A percentile compares a stretch with the other conserved stretches of the same genome.
These are phyloP conservation scores for Neurospora sp. DNA, from an alignment of 495 filamentous ascomycete genomes.

Conservation along the genomic window DNA sequence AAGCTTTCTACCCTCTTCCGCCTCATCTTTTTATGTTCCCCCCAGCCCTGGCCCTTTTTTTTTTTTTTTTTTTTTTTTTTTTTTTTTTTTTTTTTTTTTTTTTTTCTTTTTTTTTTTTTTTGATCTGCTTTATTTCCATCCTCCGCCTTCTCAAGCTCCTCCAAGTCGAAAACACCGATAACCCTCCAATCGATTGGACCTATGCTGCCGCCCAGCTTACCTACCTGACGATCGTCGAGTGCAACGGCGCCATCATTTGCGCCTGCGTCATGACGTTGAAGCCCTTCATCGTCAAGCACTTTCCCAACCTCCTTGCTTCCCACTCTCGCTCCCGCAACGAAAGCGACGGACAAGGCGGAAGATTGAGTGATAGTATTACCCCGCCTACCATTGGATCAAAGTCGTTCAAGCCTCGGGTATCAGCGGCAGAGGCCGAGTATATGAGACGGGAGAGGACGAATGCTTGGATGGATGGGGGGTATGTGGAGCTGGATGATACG, in stretches of 20 bases:
- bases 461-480: conserved; percentile 4
- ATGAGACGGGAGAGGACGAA: not conserved
- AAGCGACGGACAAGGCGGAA: not conserved
- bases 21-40: not conserved
- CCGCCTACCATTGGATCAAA: conserved; percentile 19
- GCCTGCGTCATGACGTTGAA: conserved; percentile 30
- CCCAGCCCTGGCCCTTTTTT: not conserved
- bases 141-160: conserved; percentile 20
- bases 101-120: no score
- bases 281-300: conserved; percentile 17
- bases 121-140: conserved; percentile 24
- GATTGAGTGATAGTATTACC: not conserved
- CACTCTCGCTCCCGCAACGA: not conserved
- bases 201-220: conserved; percentile 16
- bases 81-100: no score
- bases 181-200: conserved; percentile 14
- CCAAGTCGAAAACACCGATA: conserved; percentile 8
- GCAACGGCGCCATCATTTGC: conserved; percentile 32
- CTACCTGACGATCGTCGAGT: conserved; percentile 38
- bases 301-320: conserved; percentile 25
- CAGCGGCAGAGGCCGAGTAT: not conserved
- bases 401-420: conserved; percentile 5
- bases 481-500: conserved; percentile 17
- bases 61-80: no score
- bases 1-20: not conserved